Percentiles rank a stretch among this genome's conserved stretches.
Evolutionary conservation across 2,329 filamentous ascomycete species (phyloP).

Genomic region (Amylocarpus encephaloides): DNA sequence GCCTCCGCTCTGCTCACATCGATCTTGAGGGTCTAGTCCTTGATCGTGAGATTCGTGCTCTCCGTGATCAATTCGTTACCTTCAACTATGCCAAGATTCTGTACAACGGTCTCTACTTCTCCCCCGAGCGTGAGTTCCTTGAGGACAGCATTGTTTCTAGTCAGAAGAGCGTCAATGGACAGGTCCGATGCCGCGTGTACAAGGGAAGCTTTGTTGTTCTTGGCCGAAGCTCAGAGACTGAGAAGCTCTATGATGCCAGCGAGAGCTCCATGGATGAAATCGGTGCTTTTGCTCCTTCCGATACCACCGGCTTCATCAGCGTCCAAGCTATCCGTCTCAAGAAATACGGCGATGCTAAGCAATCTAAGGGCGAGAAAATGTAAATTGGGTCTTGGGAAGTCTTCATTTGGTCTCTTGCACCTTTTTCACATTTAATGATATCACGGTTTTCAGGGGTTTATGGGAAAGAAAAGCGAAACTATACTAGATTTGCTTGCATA

Average conservation of each 20-base stretch:
- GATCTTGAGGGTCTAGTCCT: conserved; percentile 62
- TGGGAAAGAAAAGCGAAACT: neutral
- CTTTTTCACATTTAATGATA: conserved; percentile 1
- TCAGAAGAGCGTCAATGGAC: conserved; percentile 56
- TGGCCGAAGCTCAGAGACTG: conserved; percentile 54
- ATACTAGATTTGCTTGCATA: neutral
- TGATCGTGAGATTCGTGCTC: conserved; percentile 60
- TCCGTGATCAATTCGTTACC: conserved; percentile 66
- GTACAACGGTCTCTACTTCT: conserved; percentile 61
- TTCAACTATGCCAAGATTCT: conserved; percentile 52
- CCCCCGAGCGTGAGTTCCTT: conserved; percentile 64
- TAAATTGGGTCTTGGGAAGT: conserved; percentile 10
- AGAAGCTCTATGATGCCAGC: conserved; percentile 62
- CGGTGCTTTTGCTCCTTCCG: conserved; percentile 58
- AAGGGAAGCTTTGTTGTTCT: conserved; percentile 59
- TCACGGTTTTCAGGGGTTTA: neutral
- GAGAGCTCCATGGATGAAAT: conserved; percentile 67
- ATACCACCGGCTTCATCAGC: conserved; percentile 61
- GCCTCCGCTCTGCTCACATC: conserved; percentile 35
- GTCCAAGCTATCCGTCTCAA: conserved; percentile 59
- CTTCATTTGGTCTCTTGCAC: neutral
- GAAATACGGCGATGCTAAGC: conserved; percentile 68
- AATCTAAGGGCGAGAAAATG: conserved; percentile 68
- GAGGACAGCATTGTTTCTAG: conserved; percentile 56
- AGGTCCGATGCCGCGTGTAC: conserved; percentile 57